Evolutionary conservation across 2,329 filamentous ascomycete species (phyloP).

Genomic region (Teratosphaeria viscida): DNA sequence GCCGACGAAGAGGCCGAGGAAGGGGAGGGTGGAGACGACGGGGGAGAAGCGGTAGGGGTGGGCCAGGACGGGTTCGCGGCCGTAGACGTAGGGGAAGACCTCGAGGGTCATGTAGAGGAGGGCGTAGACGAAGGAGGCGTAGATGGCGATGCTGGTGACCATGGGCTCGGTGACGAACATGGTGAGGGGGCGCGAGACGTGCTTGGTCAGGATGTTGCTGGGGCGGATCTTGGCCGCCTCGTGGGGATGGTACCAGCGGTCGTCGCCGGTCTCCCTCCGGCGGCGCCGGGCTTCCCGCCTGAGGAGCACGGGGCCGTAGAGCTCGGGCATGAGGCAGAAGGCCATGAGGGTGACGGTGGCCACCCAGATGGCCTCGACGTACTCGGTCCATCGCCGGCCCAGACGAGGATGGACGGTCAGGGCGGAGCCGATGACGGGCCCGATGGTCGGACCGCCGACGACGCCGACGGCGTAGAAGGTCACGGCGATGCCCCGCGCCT

Average conservation of each 20-base stretch:
- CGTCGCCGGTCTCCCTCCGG: constrained; percentile 30
- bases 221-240: constrained; percentile 33
- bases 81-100: constrained; percentile 39
- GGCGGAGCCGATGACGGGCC: constrained; percentile 33
- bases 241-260: constrained; percentile 35
- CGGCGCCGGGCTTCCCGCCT: constrained; percentile 29
- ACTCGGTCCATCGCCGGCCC: constrained; percentile 39
- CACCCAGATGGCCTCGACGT: constrained; percentile 33
- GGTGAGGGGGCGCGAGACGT: constrained; percentile 31
- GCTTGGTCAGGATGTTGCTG: constrained; percentile 33
- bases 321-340: constrained; percentile 30
- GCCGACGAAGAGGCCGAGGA: constrained; percentile 34
- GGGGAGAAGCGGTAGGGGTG: constrained; percentile 33
- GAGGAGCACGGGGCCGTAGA: constrained; percentile 31
- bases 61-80: constrained; percentile 1
- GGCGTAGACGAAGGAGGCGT: constrained; percentile 36
- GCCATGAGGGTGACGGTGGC: constrained; percentile 17
- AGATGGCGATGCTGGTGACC: constrained; percentile 41
- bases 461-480: constrained; percentile 32
- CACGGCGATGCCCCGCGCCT: constrained; percentile 30
- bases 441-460: constrained; percentile 28
- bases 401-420: constrained; percentile 29
- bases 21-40: constrained; percentile 36
- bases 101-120: constrained; percentile 39
- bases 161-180: constrained; percentile 42